Evolutionary conservation across 768 basidiomycete genomes (phyloP), one percentile per base, ranked within the genome.

Genomic region (Xerocomellus chrysenteron): DNA sequence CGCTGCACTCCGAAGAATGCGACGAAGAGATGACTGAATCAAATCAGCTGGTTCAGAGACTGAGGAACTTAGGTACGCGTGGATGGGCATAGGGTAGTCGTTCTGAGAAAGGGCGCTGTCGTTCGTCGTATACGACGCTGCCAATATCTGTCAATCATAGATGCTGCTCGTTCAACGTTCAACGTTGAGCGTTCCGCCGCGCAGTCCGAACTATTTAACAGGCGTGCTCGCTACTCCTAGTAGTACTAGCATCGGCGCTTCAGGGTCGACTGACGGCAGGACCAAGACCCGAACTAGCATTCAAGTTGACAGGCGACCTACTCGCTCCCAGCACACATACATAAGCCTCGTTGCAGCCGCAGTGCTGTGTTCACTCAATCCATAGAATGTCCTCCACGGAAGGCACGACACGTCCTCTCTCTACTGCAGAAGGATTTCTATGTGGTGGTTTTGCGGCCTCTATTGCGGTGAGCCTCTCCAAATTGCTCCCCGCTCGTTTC

Each of bases 371-470:
- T 17, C 48, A 12, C 41, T 36, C 42, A 21, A 21, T 39, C 45
- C 50, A 28, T n/a, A 60, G 26, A 41, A 70, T 67, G 65, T 51
- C 65, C 30, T 52, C 62, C 52, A 50, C 49, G 16, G 59, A 61
- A 51, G 5, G 50, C 21, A 47, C 44, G 13, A 6, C 47, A 21
- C 68, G 71, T 19, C 70, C 75, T 55, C 69, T 93, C 36, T 85
- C 86, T 41, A 90, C 89, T 0, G 61, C 78, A 46, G 94, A 95
- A 72, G 84, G 90, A 41, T 99, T 99, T 68, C 45, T 90, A 12
- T 90, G 90, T 60, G 97, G 97, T 55, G 95, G 90, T 26, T 69
- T 94, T 50, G 97, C 97, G 50, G 97, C 94, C 55, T 92, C 85
- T 71, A 87, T 90, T 43, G 96, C 95, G 36, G 94, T 95, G 39